phyloP scores from a whole-genome alignment of 2,329 filamentous ascomycete species.

The Trichoderma asperellum region DNA sequence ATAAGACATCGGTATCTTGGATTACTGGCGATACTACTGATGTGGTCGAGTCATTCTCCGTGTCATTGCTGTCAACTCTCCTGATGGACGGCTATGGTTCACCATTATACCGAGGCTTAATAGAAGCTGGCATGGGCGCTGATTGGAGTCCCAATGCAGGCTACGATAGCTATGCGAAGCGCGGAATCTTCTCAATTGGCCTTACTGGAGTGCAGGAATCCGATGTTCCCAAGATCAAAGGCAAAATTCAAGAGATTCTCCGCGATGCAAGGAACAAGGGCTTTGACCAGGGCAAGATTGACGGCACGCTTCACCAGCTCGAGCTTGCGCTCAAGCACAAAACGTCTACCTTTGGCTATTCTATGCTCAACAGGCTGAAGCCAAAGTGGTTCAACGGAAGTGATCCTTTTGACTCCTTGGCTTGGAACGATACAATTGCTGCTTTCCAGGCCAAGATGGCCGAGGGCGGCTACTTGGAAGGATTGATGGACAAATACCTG shows the following conservation, averaged over 20 bases:
- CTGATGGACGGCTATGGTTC: conserved; percentile 95
- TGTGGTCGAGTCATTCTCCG: conserved; percentile 83
- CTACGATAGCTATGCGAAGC: conserved; percentile 77
- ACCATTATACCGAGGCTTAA: conserved; percentile 83
- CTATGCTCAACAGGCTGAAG: conserved; percentile 84
- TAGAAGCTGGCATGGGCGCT: conserved; percentile 86
- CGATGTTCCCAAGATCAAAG: conserved; percentile 77
- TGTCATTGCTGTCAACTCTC: conserved; percentile 80
- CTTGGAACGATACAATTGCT: conserved; percentile 87
- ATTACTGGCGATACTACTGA: conserved; percentile 81
- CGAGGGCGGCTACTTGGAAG: conserved; percentile 79
- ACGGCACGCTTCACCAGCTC: conserved; percentile 90
- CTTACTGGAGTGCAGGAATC: conserved; percentile 85
- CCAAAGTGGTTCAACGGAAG: conserved; percentile 95
- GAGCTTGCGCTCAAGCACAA: conserved; percentile 96
- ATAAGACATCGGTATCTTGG: conserved; percentile 94
- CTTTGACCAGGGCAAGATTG: conserved; percentile 87
- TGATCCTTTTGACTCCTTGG: conserved; percentile 86
- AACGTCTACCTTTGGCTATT: conserved; percentile 92
- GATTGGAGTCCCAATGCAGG: conserved; percentile 96
- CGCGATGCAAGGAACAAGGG: conserved; percentile 71
- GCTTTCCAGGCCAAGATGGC: conserved; percentile 79
- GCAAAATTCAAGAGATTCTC: conserved; percentile 73
- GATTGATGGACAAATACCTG: conserved; percentile 85
- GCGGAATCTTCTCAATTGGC: conserved; percentile 86